Evolutionary conservation across 208 protist species (phyloP).

Genomic region (Trypanosoma congolense): DNA sequence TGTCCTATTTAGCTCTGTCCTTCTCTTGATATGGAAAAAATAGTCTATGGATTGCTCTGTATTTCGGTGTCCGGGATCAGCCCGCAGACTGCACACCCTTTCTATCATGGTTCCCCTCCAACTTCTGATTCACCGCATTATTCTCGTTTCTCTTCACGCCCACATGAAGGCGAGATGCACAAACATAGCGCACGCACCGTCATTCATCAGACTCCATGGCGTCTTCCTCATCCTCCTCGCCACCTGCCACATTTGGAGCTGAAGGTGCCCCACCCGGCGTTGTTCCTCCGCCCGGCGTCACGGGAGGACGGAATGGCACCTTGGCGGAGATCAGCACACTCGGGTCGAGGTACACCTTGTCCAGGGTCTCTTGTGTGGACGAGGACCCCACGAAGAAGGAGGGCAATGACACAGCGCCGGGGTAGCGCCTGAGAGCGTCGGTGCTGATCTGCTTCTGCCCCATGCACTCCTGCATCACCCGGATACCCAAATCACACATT

Average conservation of each 20-base stretch:
- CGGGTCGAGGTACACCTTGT: conserved; percentile 42
- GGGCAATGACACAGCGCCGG: conserved; percentile 55
- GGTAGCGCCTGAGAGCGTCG: conserved; percentile 62
- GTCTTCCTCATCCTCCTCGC: conserved; percentile 2
- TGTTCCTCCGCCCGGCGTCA: neutral
- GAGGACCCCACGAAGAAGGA: conserved; percentile 43
- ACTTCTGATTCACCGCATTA: neutral
- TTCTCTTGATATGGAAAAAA: too few relatives aligned
- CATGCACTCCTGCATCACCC: conserved; percentile 59
- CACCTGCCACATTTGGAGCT: neutral
- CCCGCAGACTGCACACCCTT: too few relatives aligned
- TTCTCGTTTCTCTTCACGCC: too few relatives aligned
- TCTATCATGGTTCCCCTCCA: neutral
- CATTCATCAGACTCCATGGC: too few relatives aligned
- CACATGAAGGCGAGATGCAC: too few relatives aligned
- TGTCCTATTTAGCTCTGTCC: too few relatives aligned
- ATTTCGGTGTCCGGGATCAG: too few relatives aligned
- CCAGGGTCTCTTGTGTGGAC: conserved; percentile 27
- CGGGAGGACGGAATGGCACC: conserved; percentile 43
- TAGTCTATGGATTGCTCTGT: too few relatives aligned
- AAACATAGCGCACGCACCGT: too few relatives aligned
- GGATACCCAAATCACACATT: conserved; percentile 67
- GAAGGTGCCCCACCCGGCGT: neutral
- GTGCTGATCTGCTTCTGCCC: conserved; percentile 45
- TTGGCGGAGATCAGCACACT: conserved; percentile 37